Evolutionary conservation across 306 rosid species (phyloP), one percentile per base, ranked within the genome.

Genomic region (Sindora glabra): DNA sequence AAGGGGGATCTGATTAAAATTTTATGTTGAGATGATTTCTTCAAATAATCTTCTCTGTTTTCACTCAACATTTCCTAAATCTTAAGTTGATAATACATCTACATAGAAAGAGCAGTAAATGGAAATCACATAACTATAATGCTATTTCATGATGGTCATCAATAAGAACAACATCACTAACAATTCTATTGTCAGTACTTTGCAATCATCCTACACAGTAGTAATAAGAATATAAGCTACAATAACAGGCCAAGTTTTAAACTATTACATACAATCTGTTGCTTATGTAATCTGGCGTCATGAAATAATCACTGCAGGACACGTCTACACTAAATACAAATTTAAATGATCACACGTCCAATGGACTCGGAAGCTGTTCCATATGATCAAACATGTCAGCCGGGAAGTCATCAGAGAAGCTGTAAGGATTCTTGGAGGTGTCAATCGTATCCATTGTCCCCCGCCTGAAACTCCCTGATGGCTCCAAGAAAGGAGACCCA

Each of bases 331-430:
- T 30, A 10, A 29, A 29, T 9, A 29, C 34, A 5, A 48, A 44
- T 25, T 17, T 38, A 26, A 19, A 64, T 48, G 19, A 30, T 89
- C 74, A 80, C 10, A 33, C 62, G 50, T 67, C 72, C 1, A 83
- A 33, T 18, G 78, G 75, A 64, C 62, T 75, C 5, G 73, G 38
- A 68, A 72, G 83, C 19, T 70, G 72, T 13, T 86, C 83, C 18
- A 82, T 55, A 2, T 74, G 70, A 65, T 84, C 94, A 40, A 81
- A 86, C 81, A 86, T 74, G 68, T 86, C 86, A 0, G 34, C 70
- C 0, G 95, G 97, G 48, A 86, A 83, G 78, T 90, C 97, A 50
- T 80, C 87, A 7, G 86, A 90, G 71, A 83, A 70, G 63, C 65
- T 58, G 14, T 79, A 80, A 0, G 72, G 65, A 59, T 57, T 70